Evolutionary conservation across 768 basidiomycete genomes (phyloP), one percentile per base, ranked within the genome.

Genomic region (Podaxis carcinomalis): DNA sequence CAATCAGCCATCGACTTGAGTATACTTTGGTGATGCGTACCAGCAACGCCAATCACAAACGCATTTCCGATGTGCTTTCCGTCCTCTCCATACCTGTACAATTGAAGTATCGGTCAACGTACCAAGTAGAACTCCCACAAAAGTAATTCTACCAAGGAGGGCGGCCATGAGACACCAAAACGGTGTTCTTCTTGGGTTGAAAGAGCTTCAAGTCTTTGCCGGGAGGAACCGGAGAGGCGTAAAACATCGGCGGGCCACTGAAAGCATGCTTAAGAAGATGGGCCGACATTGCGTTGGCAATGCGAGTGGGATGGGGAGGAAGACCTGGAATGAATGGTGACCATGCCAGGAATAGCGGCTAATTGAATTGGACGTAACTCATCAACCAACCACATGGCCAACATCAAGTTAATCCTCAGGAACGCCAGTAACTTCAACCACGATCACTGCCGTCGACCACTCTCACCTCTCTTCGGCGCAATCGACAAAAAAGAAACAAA

Each of bases 1-100:
- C 47, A 21, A 21, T 49, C 47, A 25, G 21, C 21, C 4, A 47
- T 27, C 3, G 23, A 9, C 47, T 13, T 13, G 47, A 23, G 5
- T 1, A 13, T 21, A 23, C 5, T 5, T 23, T 21, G 19, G 23
- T 23, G 21, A 25, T 23, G 72, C 77, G 57, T 68, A 89, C 92
- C 92, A 69, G 89, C 90, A 63, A 94, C 85, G 6, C 85, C 92
- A 61, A 94, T 84, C 42, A 93, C 92, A 68, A 93, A 94, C 14
- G 92, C 92, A 68, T 88, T 85, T 42, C 79, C 80, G 13, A 86
- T 81, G 19, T 84, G 81, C 51, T 82, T 75, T 0, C 92, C 92
- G 64, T 92, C 85, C 69, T 87, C 84, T 32, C 82, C 83, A 71
- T 94, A 94, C 92, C 92, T 92, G 57, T 23, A 47, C 10, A 35